Conservation (phyloP, 345 rosid genomes). For the Hibiscus syriacus region DNA sequence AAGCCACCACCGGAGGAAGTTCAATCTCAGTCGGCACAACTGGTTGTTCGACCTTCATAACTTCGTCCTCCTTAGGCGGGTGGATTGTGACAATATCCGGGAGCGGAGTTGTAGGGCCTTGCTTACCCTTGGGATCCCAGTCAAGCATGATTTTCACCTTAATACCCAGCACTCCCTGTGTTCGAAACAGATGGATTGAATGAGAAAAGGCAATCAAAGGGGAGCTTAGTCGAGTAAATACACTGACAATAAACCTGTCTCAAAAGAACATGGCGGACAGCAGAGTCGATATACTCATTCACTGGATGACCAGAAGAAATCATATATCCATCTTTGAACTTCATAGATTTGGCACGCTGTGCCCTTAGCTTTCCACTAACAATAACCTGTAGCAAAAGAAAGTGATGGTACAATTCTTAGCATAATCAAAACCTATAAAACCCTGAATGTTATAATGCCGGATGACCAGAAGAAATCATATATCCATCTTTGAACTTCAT, state of each 20-base stretch:
- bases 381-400: slow-evolving; percentile 44
- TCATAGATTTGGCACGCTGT: slow-evolving; percentile 90
- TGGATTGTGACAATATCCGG: slow-evolving; percentile 80
- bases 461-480: slow-evolving; percentile 96
- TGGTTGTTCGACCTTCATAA: slow-evolving; percentile 11
- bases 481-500: slow-evolving; percentile 96
- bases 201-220: not conserved
- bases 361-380: slow-evolving; percentile 90
- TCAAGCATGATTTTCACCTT: slow-evolving; percentile 86
- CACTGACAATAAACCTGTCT: slow-evolving; percentile 54
- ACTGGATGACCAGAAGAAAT: slow-evolving; percentile 93
- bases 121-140: slow-evolving; percentile 83
- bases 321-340: slow-evolving; percentile 94
- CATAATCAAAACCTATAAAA: too few relatives aligned
- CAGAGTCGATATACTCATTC: slow-evolving; percentile 78
- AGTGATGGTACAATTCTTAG: not conserved
- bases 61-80: slow-evolving; percentile 69
- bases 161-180: slow-evolving; percentile 79
- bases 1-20: slow-evolving; percentile 31
- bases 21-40: slow-evolving; percentile 27
- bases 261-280: slow-evolving; percentile 78
- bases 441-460: not conserved
- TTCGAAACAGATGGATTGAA: not conserved
- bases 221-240: not conserved
- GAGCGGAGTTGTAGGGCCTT: slow-evolving; percentile 64